Percentiles rank a stretch among this genome's conserved stretches.
Conservation (phyloP, 2,329 filamentous ascomycete genomes). For the Aureobasidium sp. region DNA sequence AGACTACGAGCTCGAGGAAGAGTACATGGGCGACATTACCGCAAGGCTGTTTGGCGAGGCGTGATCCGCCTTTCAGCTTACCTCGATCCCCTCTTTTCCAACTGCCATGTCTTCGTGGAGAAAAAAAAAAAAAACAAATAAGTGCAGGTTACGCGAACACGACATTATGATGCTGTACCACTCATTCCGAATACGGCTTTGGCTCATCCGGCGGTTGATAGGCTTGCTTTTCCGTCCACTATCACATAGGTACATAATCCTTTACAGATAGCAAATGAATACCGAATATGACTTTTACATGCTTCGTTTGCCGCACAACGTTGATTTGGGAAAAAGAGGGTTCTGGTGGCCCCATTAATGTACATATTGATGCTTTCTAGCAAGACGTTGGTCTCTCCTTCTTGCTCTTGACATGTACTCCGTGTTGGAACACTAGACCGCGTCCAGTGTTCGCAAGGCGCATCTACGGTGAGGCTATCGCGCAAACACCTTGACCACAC, state of each 20-base stretch:
- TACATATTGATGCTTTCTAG: conserved; percentile 3
- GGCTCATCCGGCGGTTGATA: background rate
- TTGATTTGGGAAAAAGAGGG: background rate
- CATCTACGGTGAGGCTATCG: conserved; percentile 17
- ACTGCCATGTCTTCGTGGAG: background rate
- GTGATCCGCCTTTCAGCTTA: background rate
- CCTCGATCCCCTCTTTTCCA: background rate
- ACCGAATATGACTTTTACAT: background rate
- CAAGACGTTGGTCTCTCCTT: background rate
- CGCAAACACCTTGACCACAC: conserved; percentile 83
- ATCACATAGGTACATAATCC: background rate
- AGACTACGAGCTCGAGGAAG: conserved; percentile 81
- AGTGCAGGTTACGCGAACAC: conserved; percentile 1
- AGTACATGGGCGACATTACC: conserved; percentile 83
- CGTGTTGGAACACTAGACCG: background rate
- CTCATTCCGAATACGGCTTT: background rate
- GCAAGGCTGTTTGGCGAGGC: conserved; percentile 70
- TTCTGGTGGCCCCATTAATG: background rate
- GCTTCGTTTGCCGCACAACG: background rate
- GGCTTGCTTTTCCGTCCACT: background rate
- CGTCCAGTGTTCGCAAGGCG: background rate
- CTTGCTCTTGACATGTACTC: background rate
- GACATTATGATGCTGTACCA: conserved; percentile 11
- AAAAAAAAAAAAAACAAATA: too few species aligned
- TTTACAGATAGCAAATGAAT: background rate